Conservation (phyloP, 192 early-diverging fungal species). For the Entomortierella lignicola region DNA sequence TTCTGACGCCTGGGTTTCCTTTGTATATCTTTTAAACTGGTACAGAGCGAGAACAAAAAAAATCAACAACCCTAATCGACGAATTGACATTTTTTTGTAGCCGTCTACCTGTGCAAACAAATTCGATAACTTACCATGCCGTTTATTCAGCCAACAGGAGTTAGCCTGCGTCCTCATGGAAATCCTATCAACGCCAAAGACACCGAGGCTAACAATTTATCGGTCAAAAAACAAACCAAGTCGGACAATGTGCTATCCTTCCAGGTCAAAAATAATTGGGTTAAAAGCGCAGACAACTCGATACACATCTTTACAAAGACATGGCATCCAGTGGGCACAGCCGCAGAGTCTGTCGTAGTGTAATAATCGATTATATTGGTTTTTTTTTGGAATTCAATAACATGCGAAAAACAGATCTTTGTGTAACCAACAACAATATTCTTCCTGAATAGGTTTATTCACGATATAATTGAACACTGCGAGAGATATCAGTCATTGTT, state of each 20-base stretch:
- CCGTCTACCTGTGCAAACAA: too few species aligned
- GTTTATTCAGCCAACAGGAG: conserved; percentile 38
- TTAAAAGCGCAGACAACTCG: conserved; percentile 21
- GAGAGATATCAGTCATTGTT: conserved; percentile 40
- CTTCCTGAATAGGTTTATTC: conserved; percentile 43
- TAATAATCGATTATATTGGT: too few species aligned
- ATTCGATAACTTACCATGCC: too few species aligned
- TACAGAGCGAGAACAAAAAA: too few species aligned
- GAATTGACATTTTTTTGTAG: too few species aligned
- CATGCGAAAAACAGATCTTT: too few species aligned
- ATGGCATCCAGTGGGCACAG: conserved; percentile 16
- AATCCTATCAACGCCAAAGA: background rate
- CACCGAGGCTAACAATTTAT: too few species aligned
- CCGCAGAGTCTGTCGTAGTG: conserved; percentile 27
- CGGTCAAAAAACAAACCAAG: background rate
- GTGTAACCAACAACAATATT: too few species aligned
- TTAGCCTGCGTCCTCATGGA: background rate
- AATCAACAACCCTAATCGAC: too few species aligned
- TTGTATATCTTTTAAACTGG: too few species aligned
- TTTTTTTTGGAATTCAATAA: too few species aligned
- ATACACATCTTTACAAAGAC: conserved; percentile 44
- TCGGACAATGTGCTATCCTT: conserved; percentile 7
- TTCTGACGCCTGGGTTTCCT: too few species aligned
- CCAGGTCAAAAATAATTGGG: conserved; percentile 31
- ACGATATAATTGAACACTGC: conserved; percentile 44